Percentiles rank a stretch among this genome's conserved stretches.
Conservation (phyloP, 2,329 filamentous ascomycete genomes). For the Leptographium wingfieldii region DNA sequence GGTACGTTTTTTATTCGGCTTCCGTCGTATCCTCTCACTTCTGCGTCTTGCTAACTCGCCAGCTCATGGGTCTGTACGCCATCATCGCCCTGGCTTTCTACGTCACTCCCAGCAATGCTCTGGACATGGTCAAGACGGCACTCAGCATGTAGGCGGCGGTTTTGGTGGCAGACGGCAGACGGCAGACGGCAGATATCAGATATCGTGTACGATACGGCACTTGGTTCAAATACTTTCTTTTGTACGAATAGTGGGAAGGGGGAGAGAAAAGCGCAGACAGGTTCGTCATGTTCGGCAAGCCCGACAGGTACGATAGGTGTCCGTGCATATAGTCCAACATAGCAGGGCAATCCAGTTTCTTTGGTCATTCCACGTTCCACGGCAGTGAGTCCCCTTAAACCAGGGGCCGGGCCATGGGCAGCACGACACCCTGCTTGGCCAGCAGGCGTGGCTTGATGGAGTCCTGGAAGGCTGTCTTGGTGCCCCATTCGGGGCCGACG, state of each 20-base stretch:
- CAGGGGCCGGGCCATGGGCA: conserved; percentile 69
- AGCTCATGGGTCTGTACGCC: conserved; percentile 38
- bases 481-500: conserved; percentile 87
- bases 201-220: neutral
- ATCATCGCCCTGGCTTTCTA: conserved; percentile 51
- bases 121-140: conserved; percentile 23
- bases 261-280: neutral
- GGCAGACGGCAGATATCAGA: neutral
- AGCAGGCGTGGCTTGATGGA: conserved; percentile 80
- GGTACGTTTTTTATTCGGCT: conserved; percentile 25
- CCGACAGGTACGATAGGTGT: neutral
- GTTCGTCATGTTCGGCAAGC: no score
- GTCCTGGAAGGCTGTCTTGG: conserved; percentile 89
- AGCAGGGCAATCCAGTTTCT: neutral
- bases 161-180: no score
- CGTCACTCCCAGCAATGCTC: conserved; percentile 36
- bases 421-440: conserved; percentile 82
- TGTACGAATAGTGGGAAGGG: neutral
- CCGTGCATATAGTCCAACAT: neutral
- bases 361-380: neutral
- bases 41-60: neutral
- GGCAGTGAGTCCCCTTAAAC: neutral
- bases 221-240: neutral
- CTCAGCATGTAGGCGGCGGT: neutral
- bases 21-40: neutral